Conservation (phyloP, 1,284 basidiomycete genomes). For the Trichosporon sp. region DNA sequence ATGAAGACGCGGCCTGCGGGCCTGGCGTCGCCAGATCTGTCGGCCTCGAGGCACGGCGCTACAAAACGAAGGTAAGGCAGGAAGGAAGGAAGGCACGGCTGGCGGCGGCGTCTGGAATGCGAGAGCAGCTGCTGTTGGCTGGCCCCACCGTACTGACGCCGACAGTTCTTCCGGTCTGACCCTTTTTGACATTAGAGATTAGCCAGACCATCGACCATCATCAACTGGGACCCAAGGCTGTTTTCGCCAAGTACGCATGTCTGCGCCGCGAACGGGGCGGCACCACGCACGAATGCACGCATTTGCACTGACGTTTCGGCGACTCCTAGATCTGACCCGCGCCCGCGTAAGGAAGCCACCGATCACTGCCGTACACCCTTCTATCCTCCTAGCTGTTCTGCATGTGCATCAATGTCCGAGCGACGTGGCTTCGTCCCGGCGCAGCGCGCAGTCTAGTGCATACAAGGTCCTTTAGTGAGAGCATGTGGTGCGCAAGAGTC, state of each 20-base stretch:
- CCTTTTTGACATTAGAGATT: neutral
- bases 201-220: neutral
- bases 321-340: neutral
- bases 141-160: neutral
- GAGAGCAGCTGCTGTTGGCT: neutral
- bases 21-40: constrained; percentile 1
- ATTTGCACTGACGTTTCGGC: neutral
- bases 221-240: neutral
- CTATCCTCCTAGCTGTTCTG: too few species aligned
- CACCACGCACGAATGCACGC: neutral
- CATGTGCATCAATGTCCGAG: neutral
- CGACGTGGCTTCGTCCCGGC: neutral
- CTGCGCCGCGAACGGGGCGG: neutral
- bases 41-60: neutral
- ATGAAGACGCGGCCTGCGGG: neutral
- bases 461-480: neutral
- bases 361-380: too few species aligned
- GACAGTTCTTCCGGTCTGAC: neutral
- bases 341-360: neutral
- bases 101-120: constrained; percentile 12
- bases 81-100: neutral
- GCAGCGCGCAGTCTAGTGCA: neutral
- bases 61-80: too few species aligned
- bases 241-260: neutral
- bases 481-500: neutral